Evolutionary conservation across 179 eudicot genomes (phyloP).

Genomic region (Carnegiea gigantea): DNA sequence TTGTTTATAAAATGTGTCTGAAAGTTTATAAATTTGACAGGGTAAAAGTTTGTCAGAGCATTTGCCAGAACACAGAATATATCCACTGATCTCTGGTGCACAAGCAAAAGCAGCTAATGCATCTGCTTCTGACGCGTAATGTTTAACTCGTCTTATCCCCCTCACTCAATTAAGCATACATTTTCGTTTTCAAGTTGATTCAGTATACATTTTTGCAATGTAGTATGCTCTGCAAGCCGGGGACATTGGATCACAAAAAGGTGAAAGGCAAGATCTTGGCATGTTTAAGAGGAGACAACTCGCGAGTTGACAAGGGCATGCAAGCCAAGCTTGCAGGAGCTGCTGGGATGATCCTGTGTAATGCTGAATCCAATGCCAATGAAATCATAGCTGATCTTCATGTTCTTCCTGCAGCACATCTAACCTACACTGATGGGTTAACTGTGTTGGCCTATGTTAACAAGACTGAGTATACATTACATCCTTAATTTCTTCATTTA

Average conservation of each 20-base stretch:
- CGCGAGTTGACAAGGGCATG: slow-evolving; percentile 44
- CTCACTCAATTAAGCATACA: neutral
- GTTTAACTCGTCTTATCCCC: neutral
- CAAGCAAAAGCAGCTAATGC: slow-evolving; percentile 32
- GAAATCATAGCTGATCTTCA: slow-evolving; percentile 51
- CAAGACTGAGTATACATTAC: slow-evolving; percentile 33
- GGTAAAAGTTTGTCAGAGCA: slow-evolving; percentile 33
- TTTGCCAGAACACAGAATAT: slow-evolving; percentile 25
- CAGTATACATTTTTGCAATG: neutral
- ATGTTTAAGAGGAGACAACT: slow-evolving; percentile 50
- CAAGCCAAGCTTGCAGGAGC: slow-evolving; percentile 53
- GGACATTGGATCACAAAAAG: slow-evolving; percentile 40
- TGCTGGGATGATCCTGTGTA: slow-evolving; percentile 67
- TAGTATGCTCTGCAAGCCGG: slow-evolving; percentile 29
- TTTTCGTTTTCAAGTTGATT: neutral
- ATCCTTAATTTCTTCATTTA: neutral
- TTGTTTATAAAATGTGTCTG: neutral
- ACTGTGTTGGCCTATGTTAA: slow-evolving; percentile 47
- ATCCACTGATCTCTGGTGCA: slow-evolving; percentile 31
- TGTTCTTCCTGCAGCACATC: slow-evolving; percentile 60
- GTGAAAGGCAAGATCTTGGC: slow-evolving; percentile 50
- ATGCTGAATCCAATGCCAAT: slow-evolving; percentile 32
- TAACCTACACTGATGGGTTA: slow-evolving; percentile 48
- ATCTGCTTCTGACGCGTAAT: slow-evolving; percentile 29
- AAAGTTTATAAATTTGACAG: slow-evolving; percentile 6